Evolutionary conservation across 306 rosid species (phyloP), one percentile per base, ranked within the genome.

Genomic region (Alnus glutinosa): DNA sequence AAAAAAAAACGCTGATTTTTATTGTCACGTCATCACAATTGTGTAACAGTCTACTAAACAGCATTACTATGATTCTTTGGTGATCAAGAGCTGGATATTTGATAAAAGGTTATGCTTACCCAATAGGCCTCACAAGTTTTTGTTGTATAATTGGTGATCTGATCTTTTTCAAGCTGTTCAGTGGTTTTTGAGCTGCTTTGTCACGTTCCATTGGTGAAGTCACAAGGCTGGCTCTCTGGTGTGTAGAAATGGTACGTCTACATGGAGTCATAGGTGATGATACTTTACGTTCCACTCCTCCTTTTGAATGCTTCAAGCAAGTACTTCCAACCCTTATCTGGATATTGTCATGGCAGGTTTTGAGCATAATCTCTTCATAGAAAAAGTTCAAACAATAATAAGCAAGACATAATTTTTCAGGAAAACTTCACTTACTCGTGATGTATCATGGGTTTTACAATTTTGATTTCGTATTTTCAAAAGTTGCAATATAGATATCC

Each of bases 71-170:
- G 37, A n/a, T 16, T 50, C n/a, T 10, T 12, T n/a, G 18, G 36
- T 54, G 64, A 79, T 42, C 46, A 7, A 42, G 58, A 74, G 70
- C 71, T 39, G 5, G n/a, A 37, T 68, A 39, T 75, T 30, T 71
- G 47, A 51, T 57, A 69, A 61, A 39, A 18, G 59, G 19, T 19
- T 12, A 19, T 55, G 67, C 90, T 85, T 67, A 91, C 98, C 91
- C 83, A 79, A 70, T 68, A 46, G 80, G 79, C 81, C 63, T 88
- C 42, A 48, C 32, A 46, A 72, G 7, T 75, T 63, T 80, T 79
- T 46, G 70, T 63, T 84, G 82, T 39, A 72, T 75, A 83, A 78
- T 74, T 50, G 76, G 77, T 19, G 91, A 66, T 75, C 79, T 74
- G 15, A 68, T 81, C 77, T 73, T 89, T 71, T 82, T 70, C 52